Percentiles rank a stretch among this genome's conserved stretches.
phyloP scores from a whole-genome alignment of 2,329 filamentous ascomycete genomes.

The Phialophora macrospora region DNA sequence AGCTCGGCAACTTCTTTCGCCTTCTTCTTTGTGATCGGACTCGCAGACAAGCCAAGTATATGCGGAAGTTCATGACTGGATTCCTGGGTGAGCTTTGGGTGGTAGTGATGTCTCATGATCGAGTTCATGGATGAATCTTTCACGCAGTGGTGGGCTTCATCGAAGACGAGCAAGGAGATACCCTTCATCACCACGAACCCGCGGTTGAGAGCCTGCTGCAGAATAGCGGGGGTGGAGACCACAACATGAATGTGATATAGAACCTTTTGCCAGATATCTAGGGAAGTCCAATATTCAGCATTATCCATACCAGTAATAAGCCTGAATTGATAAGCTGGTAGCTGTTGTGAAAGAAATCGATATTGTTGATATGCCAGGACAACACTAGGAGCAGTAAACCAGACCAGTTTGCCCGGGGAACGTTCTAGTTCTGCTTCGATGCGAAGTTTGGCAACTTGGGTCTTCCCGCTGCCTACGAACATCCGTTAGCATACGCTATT shows the following conservation, averaged over 20 bases:
- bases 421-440: conserved; percentile 69
- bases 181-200: conserved; percentile 70
- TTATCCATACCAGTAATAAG: conserved; percentile 71
- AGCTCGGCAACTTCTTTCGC: conserved; percentile 52
- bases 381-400: conserved; percentile 76
- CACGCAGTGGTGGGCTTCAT: conserved; percentile 83
- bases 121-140: conserved; percentile 66
- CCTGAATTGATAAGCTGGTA: conserved; percentile 62
- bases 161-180: conserved; percentile 75
- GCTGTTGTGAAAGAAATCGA: conserved; percentile 63
- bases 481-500: background rate
- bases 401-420: conserved; percentile 63
- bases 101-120: conserved; percentile 77
- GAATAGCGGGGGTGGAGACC: conserved; percentile 75
- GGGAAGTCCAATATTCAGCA: conserved; percentile 73
- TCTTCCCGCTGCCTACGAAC: background rate
- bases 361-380: conserved; percentile 70
- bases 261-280: conserved; percentile 68
- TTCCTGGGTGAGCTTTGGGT: conserved; percentile 51
- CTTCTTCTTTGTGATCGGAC: conserved; percentile 64
- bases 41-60: conserved; percentile 81
- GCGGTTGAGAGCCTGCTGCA: conserved; percentile 74
- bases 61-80: conserved; percentile 56
- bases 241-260: conserved; percentile 71
- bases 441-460: conserved; percentile 66